These are phyloP conservation scores for Staphylotrichum tortipilum DNA, from an alignment of 495 filamentous ascomycete species.

Conservation along the genomic window DNA sequence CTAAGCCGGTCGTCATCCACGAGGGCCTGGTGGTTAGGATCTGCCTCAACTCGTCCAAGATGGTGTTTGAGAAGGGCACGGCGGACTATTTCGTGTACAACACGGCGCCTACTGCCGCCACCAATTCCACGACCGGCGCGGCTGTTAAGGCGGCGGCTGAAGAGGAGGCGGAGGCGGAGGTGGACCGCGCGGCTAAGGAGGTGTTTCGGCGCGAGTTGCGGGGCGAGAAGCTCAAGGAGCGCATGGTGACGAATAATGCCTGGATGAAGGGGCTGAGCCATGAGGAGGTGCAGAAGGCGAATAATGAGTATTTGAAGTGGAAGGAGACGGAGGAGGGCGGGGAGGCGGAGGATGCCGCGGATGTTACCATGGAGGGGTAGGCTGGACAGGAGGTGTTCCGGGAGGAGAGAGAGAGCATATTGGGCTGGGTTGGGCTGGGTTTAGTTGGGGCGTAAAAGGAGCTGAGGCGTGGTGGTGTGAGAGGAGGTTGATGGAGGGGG, in stretches of 20 bases:
- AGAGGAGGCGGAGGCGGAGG: constrained; percentile 9
- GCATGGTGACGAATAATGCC: constrained; percentile 61
- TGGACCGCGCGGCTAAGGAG: constrained; percentile 32
- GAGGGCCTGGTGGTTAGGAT: constrained; percentile 75
- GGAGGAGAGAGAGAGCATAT: too few relatives aligned
- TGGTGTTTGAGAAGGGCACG: constrained; percentile 66
- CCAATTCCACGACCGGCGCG: too few relatives aligned
- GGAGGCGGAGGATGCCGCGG: constrained; percentile 6
- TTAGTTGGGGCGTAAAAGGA: background rate
- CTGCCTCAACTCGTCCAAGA: constrained; percentile 71
- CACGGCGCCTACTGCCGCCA: too few relatives aligned
- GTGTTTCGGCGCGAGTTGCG: constrained; percentile 47
- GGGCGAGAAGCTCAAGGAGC: constrained; percentile 57
- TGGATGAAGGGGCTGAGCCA: constrained; percentile 68
- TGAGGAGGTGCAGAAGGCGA: constrained; percentile 61
- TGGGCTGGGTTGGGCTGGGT: background rate
- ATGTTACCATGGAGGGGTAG: constrained; percentile 22
- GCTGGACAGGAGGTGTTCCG: too few relatives aligned
- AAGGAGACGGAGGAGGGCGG: constrained; percentile 26
- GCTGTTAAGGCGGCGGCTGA: background rate
- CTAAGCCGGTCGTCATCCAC: constrained; percentile 51
- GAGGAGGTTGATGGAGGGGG: too few relatives aligned
- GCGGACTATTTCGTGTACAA: constrained; percentile 45
- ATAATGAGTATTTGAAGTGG: constrained; percentile 52
- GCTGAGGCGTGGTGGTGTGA: too few relatives aligned